Percentiles rank a stretch among this genome's conserved stretches.
These are phyloP conservation scores for Pistacia integerrima DNA, from an alignment of 345 rosid species.

Conservation along the genomic window DNA sequence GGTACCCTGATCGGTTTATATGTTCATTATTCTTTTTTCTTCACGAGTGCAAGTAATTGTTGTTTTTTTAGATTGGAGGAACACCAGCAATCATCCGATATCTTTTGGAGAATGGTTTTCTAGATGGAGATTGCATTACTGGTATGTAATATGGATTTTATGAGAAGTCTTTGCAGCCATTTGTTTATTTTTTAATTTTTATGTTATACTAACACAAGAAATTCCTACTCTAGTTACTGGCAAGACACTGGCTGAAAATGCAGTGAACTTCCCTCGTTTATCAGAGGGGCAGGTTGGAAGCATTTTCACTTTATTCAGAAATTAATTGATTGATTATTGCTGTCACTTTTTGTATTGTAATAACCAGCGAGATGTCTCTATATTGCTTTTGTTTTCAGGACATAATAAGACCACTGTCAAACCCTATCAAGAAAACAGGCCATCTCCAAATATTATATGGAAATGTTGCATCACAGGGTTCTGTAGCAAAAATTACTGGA, in stretches of 20 bases:
- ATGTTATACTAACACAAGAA: conserved; percentile 14
- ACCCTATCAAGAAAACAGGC: conserved; percentile 94
- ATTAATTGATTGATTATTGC: conserved; percentile 1
- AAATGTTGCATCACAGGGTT: conserved; percentile 96
- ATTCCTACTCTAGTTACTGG: conserved; percentile 66
- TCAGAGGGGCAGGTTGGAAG: conserved; percentile 73
- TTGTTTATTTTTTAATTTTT: conserved; percentile 6
- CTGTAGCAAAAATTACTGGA: conserved; percentile 98
- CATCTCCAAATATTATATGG: conserved; percentile 90
- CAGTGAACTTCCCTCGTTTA: conserved; percentile 62
- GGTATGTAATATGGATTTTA: conserved; percentile 42
- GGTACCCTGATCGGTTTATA: neutral
- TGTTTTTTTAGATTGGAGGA: conserved; percentile 64
- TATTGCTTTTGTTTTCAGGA: conserved; percentile 46
- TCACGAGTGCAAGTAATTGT: neutral
- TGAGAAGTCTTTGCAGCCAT: neutral
- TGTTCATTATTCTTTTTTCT: neutral
- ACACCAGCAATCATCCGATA: conserved; percentile 71
- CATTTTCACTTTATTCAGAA: neutral
- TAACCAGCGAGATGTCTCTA: neutral
- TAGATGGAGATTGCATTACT: conserved; percentile 75
- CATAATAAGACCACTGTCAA: conserved; percentile 67
- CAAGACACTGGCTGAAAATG: conserved; percentile 88
- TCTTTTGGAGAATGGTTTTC: conserved; percentile 66
- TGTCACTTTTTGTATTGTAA: neutral